Evolutionary conservation across 345 rosid species (phyloP), one percentile per base, ranked within the genome.

Genomic region (Barbarea vulgaris): DNA sequence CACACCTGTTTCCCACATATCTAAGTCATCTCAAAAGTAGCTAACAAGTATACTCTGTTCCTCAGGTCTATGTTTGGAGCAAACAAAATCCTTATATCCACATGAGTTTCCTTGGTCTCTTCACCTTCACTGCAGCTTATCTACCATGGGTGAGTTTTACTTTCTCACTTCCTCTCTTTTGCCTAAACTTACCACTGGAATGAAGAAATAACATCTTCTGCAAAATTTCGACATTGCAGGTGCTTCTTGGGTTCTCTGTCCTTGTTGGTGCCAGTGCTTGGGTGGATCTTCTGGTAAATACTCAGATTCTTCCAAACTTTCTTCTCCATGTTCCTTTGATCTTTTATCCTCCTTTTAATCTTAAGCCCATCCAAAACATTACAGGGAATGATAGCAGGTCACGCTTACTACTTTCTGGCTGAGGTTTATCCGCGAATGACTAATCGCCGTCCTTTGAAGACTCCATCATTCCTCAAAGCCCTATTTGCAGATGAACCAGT

Each of bases 361-460:
- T 36, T 64, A 7, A 68, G 18, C 28, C 1, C 30, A 9, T 46
- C 50, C 25, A 19, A 64, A 71, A 58, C 59, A 34, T 36, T 67
- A n/a, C 92, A 96, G 99, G 99, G 99, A 69, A 96, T 96, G 98
- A 84, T 93, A 77, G 96, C 98, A 0, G 98, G 99, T 7, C 99
- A 96, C 50, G 97, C 96, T 4, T 96, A 96, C 86, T 96, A 96
- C 78, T 96, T 96, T 77, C 95, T 96, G 2, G 98, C 91, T 73
- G 99, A 91, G 7, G 98, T 96, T 33, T 93, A 93, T 76, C 99
- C 99, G 4, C 73, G 87, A 70, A 89, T 96, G 96, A 88, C 96
- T 1, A 90, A 93, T 25, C 98, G 99, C 0, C 87, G 80, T 47
- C 99, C 96, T 57, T 82, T 96, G 9, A 83, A 77, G 79, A 91